Percentiles rank a stretch among this genome's conserved stretches.
These are phyloP conservation scores for Salvia splendens DNA, from an alignment of 257 asterid genomes.

Conservation along the genomic window DNA sequence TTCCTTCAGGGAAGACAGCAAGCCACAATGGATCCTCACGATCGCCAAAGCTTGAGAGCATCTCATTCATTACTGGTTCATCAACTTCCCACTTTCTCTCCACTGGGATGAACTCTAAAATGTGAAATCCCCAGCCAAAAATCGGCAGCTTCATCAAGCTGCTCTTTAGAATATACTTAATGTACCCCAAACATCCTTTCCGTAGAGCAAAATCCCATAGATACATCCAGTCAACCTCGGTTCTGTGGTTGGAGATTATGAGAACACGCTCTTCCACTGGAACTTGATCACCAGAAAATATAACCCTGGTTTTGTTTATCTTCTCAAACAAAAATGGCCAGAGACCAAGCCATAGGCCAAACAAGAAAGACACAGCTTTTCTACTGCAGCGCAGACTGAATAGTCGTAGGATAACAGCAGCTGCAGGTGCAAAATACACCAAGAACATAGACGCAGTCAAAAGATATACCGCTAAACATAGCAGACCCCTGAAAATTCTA, in stretches of 20 bases:
- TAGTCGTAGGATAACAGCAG: slow-evolving; percentile 53
- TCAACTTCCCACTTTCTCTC: slow-evolving; percentile 62
- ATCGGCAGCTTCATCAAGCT: slow-evolving; percentile 89
- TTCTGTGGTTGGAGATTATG: slow-evolving; percentile 80
- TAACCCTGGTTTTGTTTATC: slow-evolving; percentile 72
- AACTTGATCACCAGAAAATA: slow-evolving; percentile 79
- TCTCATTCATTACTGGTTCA: slow-evolving; percentile 43
- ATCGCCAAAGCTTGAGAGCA: slow-evolving; percentile 59
- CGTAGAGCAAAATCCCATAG: slow-evolving; percentile 87
- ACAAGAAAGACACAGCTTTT: slow-evolving; percentile 58
- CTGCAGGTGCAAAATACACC: slow-evolving; percentile 63
- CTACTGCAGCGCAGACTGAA: slow-evolving; percentile 79
- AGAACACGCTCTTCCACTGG: slow-evolving; percentile 70
- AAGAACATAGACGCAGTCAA: slow-evolving; percentile 75
- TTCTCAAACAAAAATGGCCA: slow-evolving; percentile 96
- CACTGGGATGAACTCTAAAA: slow-evolving; percentile 87
- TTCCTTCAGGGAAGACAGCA: slow-evolving; percentile 94
- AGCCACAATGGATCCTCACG: slow-evolving; percentile 84
- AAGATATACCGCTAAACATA: slow-evolving; percentile 60
- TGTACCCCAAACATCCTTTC: slow-evolving; percentile 73
- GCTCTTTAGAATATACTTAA: slow-evolving; percentile 83
- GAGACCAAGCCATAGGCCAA: slow-evolving; percentile 85
- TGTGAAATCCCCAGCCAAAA: slow-evolving; percentile 92
- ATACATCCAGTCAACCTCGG: slow-evolving; percentile 99
- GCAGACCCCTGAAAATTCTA: slow-evolving; percentile 62